Base-by-base conservation (phyloP, 179 eudicot genomes). In the Gypsophila paniculata region DNA sequence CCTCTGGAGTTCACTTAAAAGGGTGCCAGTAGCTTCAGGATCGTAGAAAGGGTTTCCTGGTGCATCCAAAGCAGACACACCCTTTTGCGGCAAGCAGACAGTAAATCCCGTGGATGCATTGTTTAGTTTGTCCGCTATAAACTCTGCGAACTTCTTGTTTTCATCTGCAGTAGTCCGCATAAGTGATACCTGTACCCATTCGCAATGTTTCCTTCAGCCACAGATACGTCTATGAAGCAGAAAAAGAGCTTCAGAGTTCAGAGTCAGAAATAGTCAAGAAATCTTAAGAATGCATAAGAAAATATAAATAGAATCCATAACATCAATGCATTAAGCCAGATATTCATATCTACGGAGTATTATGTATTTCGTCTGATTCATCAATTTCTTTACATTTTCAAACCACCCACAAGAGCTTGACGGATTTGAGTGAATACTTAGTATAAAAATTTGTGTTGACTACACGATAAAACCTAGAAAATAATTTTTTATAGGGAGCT, bases 61-160 rank as follows among this genome's bases (percentile, higher is more conserved):
- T 38, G 91, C 90, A 80, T 94, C 99, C 77, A 94, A 77, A 80
- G 96, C 97, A 80, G 99, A 91, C 61, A 91, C 76, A 69, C 99
- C 99, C 69, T 85, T 91, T 80, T 87, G 85, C n/a, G 97, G 97
- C 76, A 94, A 77, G 85, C 97, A 94, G 80, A 94, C 82, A 58
- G 84, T 64, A 23, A 94, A 61, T 78, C 86, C 89, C 66, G 96
- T 81, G 65, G 99, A 83, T 68, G 96, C 84, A 79, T 81, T 86
- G 82, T 87, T 94, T 73, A 94, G 74, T 84, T 89, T 94, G 59
- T 77, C 59, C 10, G 99, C 92, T 72, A 94, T 90, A 75, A 94
- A 94, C 36, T 81, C 86, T 52, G 99, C 97, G 83, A 90, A 80
- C 78, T 85, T 81, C 77, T 80, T 87, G 87, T 88, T 94, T 68